These are phyloP conservation scores for Lasiosphaeriaceae sp. DNA, from an alignment of 495 filamentous ascomycete genomes.

Conservation along the genomic window DNA sequence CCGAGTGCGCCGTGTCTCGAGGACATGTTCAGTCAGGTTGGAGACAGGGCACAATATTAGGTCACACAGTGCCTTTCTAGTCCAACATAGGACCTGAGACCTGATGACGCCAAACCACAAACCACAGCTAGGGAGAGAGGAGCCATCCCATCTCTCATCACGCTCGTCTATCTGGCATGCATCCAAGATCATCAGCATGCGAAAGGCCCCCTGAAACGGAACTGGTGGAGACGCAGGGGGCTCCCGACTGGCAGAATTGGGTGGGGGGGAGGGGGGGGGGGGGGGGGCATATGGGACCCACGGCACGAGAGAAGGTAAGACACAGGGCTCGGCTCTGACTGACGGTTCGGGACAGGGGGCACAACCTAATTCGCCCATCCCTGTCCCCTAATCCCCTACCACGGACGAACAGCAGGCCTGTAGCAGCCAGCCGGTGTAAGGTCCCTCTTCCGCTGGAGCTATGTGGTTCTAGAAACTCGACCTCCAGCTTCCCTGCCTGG, in stretches of 20 bases:
- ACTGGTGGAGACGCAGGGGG: not conserved
- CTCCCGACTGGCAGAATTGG: not conserved
- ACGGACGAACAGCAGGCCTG: too few species aligned
- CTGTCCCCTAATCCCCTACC: too few species aligned
- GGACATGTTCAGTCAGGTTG: not conserved
- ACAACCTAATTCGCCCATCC: constrained; percentile 1
- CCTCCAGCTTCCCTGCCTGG: too few species aligned
- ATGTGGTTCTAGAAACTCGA: too few species aligned
- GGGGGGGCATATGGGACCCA: not conserved
- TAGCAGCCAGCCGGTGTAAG: too few species aligned
- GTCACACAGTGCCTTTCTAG: constrained; percentile 11
- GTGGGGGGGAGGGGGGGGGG: too few species aligned
- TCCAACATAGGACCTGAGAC: constrained; percentile 15
- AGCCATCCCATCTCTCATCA: constrained; percentile 8
- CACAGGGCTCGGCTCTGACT: constrained; percentile 1
- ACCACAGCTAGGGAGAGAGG: constrained; percentile 6
- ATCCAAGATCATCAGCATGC: not conserved
- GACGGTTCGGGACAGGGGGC: constrained; percentile 8
- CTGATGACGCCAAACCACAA: constrained; percentile 18
- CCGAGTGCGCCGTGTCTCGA: constrained; percentile 10
- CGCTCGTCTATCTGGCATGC: constrained; percentile 13
- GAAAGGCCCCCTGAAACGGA: not conserved
- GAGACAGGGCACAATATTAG: constrained; percentile 1
- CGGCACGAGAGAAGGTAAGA: not conserved
- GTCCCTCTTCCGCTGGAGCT: too few species aligned